Conservation (phyloP, 73 alveolate genomes). For the Paramecium tetraurelia region DNA sequence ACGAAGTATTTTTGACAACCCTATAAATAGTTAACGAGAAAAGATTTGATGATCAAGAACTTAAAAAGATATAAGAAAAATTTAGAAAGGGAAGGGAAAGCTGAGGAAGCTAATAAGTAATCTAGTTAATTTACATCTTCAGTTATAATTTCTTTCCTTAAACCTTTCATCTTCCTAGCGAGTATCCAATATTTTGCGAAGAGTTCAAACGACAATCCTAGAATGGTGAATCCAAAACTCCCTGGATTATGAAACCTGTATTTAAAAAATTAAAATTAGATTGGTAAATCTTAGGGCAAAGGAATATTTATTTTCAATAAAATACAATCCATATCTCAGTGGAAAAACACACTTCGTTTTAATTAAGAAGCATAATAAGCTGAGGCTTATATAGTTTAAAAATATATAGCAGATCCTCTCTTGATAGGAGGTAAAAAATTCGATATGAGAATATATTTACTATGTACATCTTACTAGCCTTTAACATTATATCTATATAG, state of each 20-base stretch:
- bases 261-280: conserved; percentile 46
- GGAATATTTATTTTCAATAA: conserved; percentile 99
- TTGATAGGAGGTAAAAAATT: conserved; percentile 99
- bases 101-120: conserved; percentile 91
- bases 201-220: conserved; percentile 93
- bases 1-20: conserved; percentile 69
- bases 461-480: conserved; percentile 98
- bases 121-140: not conserved
- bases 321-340: conserved; percentile 86
- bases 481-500: conserved; percentile 96
- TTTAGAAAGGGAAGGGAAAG: conserved; percentile 94
- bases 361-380: conserved; percentile 94
- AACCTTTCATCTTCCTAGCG: conserved; percentile 98
- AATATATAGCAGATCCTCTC: conserved; percentile 97
- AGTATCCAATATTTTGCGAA: conserved; percentile 98
- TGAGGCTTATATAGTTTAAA: conserved; percentile 64
- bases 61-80: conserved; percentile 92
- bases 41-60: conserved; percentile 98
- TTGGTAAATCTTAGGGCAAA: conserved; percentile 97
- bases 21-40: conserved; percentile 76
- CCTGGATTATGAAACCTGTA: conserved; percentile 99
- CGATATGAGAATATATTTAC: conserved; percentile 99
- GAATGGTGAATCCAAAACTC: conserved; percentile 76
- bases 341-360: conserved; percentile 97
- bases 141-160: conserved; percentile 92